A percentile compares a stretch with the other conserved stretches of the same genome.
phyloP scores from a whole-genome alignment of 2,329 filamentous ascomycete genomes.

The Phialemoniopsis sp. region DNA sequence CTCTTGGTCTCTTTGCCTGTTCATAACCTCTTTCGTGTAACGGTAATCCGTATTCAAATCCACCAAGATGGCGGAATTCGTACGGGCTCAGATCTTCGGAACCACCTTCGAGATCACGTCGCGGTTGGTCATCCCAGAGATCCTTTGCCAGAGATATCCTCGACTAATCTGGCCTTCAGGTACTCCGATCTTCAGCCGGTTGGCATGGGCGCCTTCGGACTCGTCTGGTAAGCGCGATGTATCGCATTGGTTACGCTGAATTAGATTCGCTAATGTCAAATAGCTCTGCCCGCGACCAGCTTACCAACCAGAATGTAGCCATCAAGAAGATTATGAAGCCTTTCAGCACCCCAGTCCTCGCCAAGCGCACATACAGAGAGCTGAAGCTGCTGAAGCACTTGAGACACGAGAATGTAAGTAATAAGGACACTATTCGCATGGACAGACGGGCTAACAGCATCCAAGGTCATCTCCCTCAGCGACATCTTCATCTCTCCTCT shows the following conservation, averaged over 20 bases:
- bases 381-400: conserved; percentile 96
- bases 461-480: conserved; percentile 90
- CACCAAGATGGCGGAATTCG: conserved; percentile 92
- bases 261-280: conserved; percentile 5
- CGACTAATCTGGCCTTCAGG: conserved; percentile 40
- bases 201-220: conserved; percentile 97
- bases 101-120: conserved; percentile 99
- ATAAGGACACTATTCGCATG: conserved; percentile 5
- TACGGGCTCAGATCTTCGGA: conserved; percentile 98
- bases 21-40: conserved; percentile 6
- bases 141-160: background rate
- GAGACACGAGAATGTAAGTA: conserved; percentile 84
- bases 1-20: conserved; percentile 1
- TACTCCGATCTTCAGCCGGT: conserved; percentile 98
- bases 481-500: conserved; percentile 99
- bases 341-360: conserved; percentile 97
- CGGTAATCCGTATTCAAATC: conserved; percentile 8
- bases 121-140: conserved; percentile 55
- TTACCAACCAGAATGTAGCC: conserved; percentile 92
- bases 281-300: conserved; percentile 95
- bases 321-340: conserved; percentile 99
- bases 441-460: conserved; percentile 8
- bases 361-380: conserved; percentile 96
- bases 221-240: conserved; percentile 74
- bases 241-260: background rate